These are phyloP conservation scores for Phytophthora megakarya DNA, from an alignment of 352 stramenopile genomes.

Conservation along the genomic window DNA sequence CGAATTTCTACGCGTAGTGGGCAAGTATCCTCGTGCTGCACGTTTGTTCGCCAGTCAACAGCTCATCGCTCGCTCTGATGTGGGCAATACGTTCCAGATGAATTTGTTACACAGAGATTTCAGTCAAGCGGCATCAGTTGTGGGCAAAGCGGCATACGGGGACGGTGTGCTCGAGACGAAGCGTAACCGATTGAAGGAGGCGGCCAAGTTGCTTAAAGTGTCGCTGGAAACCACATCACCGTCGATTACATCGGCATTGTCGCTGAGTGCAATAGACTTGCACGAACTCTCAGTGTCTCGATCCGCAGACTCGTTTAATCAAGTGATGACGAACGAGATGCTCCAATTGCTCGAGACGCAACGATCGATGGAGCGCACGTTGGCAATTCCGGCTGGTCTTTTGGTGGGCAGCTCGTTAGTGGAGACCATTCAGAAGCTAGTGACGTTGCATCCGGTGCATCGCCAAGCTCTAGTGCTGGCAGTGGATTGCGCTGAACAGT, in stretches of 20 bases:
- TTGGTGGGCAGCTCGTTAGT: slow-evolving; percentile 58
- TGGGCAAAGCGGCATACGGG: slow-evolving; percentile 54
- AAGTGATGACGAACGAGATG: slow-evolving; percentile 55
- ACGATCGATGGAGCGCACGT: slow-evolving; percentile 39
- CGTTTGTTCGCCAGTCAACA: slow-evolving; percentile 50
- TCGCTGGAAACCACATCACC: slow-evolving; percentile 18
- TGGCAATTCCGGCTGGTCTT: slow-evolving; percentile 49
- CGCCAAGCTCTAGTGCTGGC: slow-evolving; percentile 39
- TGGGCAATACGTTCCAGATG: slow-evolving; percentile 41
- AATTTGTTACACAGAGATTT: slow-evolving; percentile 30
- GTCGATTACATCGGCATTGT: slow-evolving; percentile 25
- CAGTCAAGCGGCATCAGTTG: slow-evolving; percentile 35
- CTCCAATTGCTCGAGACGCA: slow-evolving; percentile 53
- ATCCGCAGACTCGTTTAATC: slow-evolving; percentile 46
- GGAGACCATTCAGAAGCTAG: slow-evolving; percentile 65
- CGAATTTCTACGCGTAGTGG: slow-evolving; percentile 44
- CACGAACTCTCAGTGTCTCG: slow-evolving; percentile 24
- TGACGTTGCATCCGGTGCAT: slow-evolving; percentile 52
- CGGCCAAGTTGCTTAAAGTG: slow-evolving; percentile 36
- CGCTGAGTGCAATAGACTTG: slow-evolving; percentile 19
- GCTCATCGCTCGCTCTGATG: slow-evolving; percentile 39
- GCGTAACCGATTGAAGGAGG: slow-evolving; percentile 45
- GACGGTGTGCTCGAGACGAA: slow-evolving; percentile 50
- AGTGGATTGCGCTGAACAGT: slow-evolving; percentile 49
- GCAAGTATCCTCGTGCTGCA: slow-evolving; percentile 49